Base-by-base conservation (phyloP, 2,329 filamentous ascomycete species). In the Daldinia sp. region DNA sequence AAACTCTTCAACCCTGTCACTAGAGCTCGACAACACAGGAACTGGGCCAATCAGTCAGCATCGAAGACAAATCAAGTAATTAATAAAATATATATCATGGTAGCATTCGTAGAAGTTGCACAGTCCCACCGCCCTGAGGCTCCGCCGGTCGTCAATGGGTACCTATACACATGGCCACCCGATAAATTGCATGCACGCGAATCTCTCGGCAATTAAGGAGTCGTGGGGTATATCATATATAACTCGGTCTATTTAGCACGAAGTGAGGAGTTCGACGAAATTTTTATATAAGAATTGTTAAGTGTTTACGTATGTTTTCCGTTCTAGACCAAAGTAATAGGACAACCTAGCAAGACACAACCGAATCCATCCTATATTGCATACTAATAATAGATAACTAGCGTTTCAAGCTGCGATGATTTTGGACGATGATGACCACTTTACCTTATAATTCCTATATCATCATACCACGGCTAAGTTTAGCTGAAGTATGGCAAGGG, bases 121-220 rank as follows among this genome's bases (percentile, higher is more conserved):
- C 20, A 37, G 37, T 10, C 50, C 33, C 15, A 26, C 26, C 56
- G 20, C 26, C 33, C 28, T 60, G 57, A 59, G 57, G 61, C 51
- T 68, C 37, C 44, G 46, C n/a, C 30, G 7, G 37, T 20, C 35
- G 20, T 15, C 23, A 42, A 41, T 62, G 44, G 33, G 39, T 42
- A n/a, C n/a, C n/a, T n/a, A 42, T 39, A 28, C 41, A 50, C 5
- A 59, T 55, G 39, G 54, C 59, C 26, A 53, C 28, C 48, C 44
- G 10, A 37, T 55, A 56, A 6, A 68, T 57, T 63, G 10, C 12
- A 59, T 54, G 26, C 33, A 53, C n/a, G 26, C 12, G 53, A 62
- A 59, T 62, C 35, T 60, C 59, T 61, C 57, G 63, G 64, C 48
- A 67, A 54, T 61, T 64, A 56, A 39, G 9, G 30, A 48, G 55